Base-by-base conservation (phyloP, 1,139 yeast species). In the Geotrichum cucujoidarum region DNA sequence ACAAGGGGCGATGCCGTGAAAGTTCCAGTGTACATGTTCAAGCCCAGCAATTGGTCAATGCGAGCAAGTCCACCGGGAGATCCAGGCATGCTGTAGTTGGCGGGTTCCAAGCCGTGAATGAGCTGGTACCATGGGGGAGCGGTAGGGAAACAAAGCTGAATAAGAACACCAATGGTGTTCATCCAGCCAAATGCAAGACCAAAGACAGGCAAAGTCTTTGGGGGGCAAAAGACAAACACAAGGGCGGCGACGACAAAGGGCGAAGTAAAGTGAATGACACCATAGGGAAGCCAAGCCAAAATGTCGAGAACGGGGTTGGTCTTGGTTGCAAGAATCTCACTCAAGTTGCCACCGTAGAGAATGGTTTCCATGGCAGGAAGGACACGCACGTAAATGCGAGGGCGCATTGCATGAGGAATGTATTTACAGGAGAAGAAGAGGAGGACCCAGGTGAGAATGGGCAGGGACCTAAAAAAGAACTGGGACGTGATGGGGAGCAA, bases 51-150 rank as follows among this genome's bases (percentile, higher is more conserved):
- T 48, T 71, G 66, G 66, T 92, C 99, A 57, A 92, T 88, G 61
- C 98, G 77, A 17, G 83, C 94, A 55, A 92, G 76, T 0, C 99
- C 99, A 59, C 98, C 99, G 2, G 99, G 96, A 1, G 95, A 83
- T 17, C 98, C 99, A 41, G 75, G 75, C 95, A 92, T 90, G 48
- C 83, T 72, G 67, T 94, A 92, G 66, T 88, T 80, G 5, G 98
- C 98, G 20, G 96, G 95, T 54, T 81, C 80, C 55, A 90, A 75
- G 1, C 96, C 97, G 63, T 92, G 82, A 46, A 82, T 68, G 55
- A 79, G 80, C 64, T 89, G 89, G 66, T 94, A 92, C 99, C 99
- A 92, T 31, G 99, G 99, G 30, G 99, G 95, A 52, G 98, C 97
- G 45, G 95, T 88, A 2, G 98, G 97, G 65, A 88, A 89, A 25